Conservation (phyloP, 208 protist genomes). For the Leishmania lainsoni region DNA sequence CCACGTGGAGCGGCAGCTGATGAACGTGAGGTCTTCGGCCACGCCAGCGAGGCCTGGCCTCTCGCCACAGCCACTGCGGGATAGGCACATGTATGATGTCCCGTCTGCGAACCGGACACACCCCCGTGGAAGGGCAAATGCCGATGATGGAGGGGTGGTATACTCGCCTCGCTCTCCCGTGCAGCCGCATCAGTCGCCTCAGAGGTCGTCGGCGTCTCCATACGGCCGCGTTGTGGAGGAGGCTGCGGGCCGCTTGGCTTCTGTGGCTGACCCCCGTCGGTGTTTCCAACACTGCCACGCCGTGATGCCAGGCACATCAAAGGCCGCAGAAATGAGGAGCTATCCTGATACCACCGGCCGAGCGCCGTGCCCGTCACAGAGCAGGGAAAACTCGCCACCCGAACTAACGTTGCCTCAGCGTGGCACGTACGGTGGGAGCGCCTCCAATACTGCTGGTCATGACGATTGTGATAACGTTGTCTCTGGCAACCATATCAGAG, state of each 20-base stretch:
- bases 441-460: neutral
- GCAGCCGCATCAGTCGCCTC: neutral
- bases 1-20: constrained; percentile 35
- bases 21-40: neutral
- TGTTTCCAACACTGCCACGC: neutral
- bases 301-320: neutral
- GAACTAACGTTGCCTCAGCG: constrained; percentile 8
- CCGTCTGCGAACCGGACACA: neutral
- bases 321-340: neutral
- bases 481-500: neutral
- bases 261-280: constrained; percentile 10
- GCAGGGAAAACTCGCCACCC: constrained; percentile 1
- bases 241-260: neutral
- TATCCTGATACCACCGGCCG: neutral
- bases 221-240: neutral
- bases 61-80: neutral
- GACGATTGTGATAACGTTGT: neutral
- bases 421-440: neutral
- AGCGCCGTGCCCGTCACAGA: neutral
- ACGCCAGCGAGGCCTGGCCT: neutral
- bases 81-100: neutral
- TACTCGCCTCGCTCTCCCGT: neutral
- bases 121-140: neutral
- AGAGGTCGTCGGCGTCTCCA: neutral
- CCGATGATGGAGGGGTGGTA: neutral